phyloP scores from a whole-genome alignment of 2,329 filamentous ascomycete species.

The Didymella arachidicola region DNA sequence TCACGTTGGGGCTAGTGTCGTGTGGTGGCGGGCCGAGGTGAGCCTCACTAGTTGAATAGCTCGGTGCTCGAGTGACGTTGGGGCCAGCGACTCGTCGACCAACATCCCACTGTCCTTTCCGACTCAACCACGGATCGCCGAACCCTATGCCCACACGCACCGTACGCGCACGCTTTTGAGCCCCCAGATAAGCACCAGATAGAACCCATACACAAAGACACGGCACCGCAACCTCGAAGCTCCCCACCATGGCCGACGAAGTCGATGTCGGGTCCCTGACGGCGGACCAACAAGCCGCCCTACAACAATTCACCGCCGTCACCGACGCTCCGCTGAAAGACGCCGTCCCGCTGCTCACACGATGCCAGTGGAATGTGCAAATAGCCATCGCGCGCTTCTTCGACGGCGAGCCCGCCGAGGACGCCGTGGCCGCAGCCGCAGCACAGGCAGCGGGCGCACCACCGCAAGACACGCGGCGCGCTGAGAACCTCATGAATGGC shows the following conservation, averaged over 20 bases:
- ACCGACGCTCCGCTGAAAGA: constrained; percentile 82
- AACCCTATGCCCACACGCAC: neutral
- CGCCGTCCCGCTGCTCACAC: constrained; percentile 78
- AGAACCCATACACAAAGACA: neutral
- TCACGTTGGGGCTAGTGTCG: constrained; percentile 9
- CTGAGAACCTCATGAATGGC: constrained; percentile 73
- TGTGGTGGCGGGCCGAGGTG: constrained; percentile 16
- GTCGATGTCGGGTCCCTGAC: constrained; percentile 75
- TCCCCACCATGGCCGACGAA: constrained; percentile 48
- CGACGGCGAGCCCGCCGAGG: constrained; percentile 86
- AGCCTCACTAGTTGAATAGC: constrained; percentile 8
- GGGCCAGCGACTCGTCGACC: neutral
- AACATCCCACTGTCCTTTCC: constrained; percentile 15
- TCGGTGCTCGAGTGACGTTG: constrained; percentile 15
- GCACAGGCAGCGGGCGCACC: constrained; percentile 35
- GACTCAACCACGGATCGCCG: neutral
- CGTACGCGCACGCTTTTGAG: neutral
- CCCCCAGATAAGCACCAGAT: neutral
- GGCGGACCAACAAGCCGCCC: constrained; percentile 77
- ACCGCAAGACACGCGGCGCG: constrained; percentile 67
- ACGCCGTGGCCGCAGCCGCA: constrained; percentile 72
- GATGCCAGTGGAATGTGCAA: constrained; percentile 96
- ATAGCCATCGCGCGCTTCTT: constrained; percentile 98
- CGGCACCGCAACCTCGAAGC: neutral
- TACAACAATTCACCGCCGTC: constrained; percentile 87